Evolutionary conservation across 345 rosid species (phyloP), one percentile per base, ranked within the genome.

Genomic region (Populus ilicifolia): DNA sequence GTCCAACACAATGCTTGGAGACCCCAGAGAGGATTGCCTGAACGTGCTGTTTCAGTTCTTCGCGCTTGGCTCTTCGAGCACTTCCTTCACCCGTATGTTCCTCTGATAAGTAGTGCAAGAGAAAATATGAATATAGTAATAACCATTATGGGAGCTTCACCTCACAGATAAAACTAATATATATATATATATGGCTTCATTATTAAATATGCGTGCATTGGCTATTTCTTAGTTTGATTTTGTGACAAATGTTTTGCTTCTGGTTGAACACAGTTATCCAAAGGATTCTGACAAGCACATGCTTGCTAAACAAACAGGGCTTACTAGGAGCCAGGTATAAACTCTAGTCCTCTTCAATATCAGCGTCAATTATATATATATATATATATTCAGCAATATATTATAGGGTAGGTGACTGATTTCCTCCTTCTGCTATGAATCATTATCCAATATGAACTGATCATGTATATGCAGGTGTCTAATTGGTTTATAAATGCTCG

Each of bases 31-130:
- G 97, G 94, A n/a, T 83, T 93, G 81, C 97, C 97, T 0, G 94
- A 93, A 77, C 84, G 91, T 52, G 90, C 95, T 54, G 96, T 93
- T 62, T 86, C 91, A 0, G 77, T 88, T 66, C 96, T 93, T 13
- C 94, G 97, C 0, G 84, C 93, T 81, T 93, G 97, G 97, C 96
- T 93, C 73, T 93, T 93, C 39, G 90, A 93, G 73, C 94, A 93
- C 80, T 93, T 93, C 78, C 97, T 91, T 71, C 96, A 91, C 84
- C 97, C 97, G 97, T 93, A 86, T 72, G 90, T 70, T 38, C 43
- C 70, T 43, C 14, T 43, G 46, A 43, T 43, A 41, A 11, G 46
- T 43, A 43, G 46, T 43, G 46, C 46, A 43, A 43, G 46, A 43
- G 11, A 56, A 8, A 2, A n/a, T 11, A 56, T 56, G 13, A n/a